Conservation (phyloP, 306 rosid genomes). For the Hylodesmum podocarpum region DNA sequence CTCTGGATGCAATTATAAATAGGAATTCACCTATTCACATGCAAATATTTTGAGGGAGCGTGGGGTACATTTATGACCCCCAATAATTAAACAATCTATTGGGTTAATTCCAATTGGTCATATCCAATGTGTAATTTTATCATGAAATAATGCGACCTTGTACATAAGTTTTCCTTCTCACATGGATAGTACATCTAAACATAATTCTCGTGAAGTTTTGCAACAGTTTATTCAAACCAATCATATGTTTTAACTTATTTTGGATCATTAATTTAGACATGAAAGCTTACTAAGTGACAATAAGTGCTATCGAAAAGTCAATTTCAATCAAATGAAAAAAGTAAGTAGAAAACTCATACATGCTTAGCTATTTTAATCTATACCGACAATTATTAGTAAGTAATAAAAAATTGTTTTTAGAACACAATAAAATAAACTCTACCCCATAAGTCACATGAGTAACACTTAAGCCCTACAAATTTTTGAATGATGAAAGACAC, state of each 20-base stretch:
- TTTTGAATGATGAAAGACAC: slow-evolving; percentile 12
- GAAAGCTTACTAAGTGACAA: slow-evolving; percentile 20
- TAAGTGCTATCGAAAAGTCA: slow-evolving; percentile 6
- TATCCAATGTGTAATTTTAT: slow-evolving; percentile 1
- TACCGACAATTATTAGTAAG: neutral
- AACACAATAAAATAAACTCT: slow-evolving; percentile 23
- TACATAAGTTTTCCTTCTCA: slow-evolving; percentile 31
- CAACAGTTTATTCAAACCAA: neutral
- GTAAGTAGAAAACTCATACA: neutral
- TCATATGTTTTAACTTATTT: neutral
- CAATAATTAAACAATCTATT: slow-evolving; percentile 39
- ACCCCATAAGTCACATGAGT: slow-evolving; percentile 40
- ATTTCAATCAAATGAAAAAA: neutral
- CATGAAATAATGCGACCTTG: slow-evolving; percentile 15
- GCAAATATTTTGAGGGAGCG: slow-evolving; percentile 37
- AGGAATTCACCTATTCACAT: slow-evolving; percentile 44
- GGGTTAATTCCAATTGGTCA: slow-evolving; percentile 34
- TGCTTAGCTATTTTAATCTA: neutral
- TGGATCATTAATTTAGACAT: neutral
- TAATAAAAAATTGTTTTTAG: neutral
- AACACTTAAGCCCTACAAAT: slow-evolving; percentile 33
- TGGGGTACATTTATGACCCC: slow-evolving; percentile 28
- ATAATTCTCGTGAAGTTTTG: slow-evolving; percentile 22
- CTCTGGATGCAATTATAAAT: slow-evolving; percentile 32
- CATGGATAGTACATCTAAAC: slow-evolving; percentile 17